Evolutionary conservation across 176 grass and related monocot genomes (phyloP), one percentile per base, ranked within the genome.

Genomic region (Sorghum bicolor): DNA sequence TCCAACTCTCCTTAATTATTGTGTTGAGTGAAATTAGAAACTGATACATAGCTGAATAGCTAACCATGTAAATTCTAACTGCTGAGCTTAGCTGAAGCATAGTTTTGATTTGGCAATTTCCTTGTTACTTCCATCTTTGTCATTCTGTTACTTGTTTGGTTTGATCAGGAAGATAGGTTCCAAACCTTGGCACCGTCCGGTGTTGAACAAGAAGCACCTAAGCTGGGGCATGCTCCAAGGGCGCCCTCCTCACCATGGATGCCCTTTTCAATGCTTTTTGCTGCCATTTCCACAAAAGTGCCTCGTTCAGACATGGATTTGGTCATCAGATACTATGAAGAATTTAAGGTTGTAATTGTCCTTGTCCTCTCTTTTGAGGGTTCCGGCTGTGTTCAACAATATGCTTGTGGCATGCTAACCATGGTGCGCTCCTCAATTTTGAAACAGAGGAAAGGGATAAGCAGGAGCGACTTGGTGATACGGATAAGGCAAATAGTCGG

Each of bases 241-340:
- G 8, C 47, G 12, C 84, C 84, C 39, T 86, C 84, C 28, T 94
- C 94, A 84, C 94, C 89, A 24, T 97, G 94, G 94, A 94, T 92
- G 89, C 87, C 94, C 40, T 94, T 97, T 41, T 88, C 89, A 26
- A 86, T 97, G 94, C 84, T 97, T 71, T 97, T 97, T 76, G 91
- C 91, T 16, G 85, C 89, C 57, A 92, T 97, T 82, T 92, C 94
- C 8, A 86, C 87, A 6, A 97, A 97, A 87, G 81, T 92, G 29
- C 71, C 91, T 81, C 83, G 82, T 67, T 86, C 88, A 36, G 87
- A 87, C 40, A 94, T 97, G 89, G 91, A 90, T 10, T 12, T 77
- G 73, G 75, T 97, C 65, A 87, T 91, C 64, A 70, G 53, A 70
- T 72, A 83, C 52, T 92, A 94, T 40, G 89, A 94, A 74, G 94